A percentile compares a stretch with the other conserved stretches of the same genome.
Evolutionary conservation across 495 filamentous ascomycete genomes (phyloP).

Genomic region (Hyaloscypha variabilis): DNA sequence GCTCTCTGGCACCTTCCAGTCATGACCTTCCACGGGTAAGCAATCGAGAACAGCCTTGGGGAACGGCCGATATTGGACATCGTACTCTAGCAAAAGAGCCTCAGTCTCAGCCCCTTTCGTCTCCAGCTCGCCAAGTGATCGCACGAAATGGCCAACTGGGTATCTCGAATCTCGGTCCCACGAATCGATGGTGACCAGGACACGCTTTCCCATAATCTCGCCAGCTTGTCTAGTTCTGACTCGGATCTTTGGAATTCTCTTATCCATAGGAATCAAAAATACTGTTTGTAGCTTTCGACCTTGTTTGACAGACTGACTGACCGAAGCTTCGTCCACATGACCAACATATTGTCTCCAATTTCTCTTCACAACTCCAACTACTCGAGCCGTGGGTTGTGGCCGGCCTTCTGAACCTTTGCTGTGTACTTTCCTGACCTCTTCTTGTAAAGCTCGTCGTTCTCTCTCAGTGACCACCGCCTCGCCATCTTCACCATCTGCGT

Average conservation of each 20-base stretch:
- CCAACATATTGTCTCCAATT: slow-evolving; percentile 99
- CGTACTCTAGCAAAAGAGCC: slow-evolving; percentile 89
- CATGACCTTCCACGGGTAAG: slow-evolving; percentile 86
- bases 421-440: slow-evolving; percentile 87
- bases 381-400: slow-evolving; percentile 87
- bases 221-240: slow-evolving; percentile 87
- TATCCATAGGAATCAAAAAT: slow-evolving; percentile 97
- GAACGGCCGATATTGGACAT: slow-evolving; percentile 97
- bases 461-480: slow-evolving; percentile 80
- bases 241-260: slow-evolving; percentile 92
- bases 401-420: slow-evolving; percentile 75
- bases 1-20: slow-evolving; percentile 84
- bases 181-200: slow-evolving; percentile 92
- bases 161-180: slow-evolving; percentile 94
- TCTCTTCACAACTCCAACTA: slow-evolving; percentile 90
- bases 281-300: slow-evolving; percentile 87
- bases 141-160: slow-evolving; percentile 90
- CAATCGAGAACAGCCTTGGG: slow-evolving; percentile 94
- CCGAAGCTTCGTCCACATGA: slow-evolving; percentile 86
- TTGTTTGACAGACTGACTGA: slow-evolving; percentile 67
- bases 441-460: slow-evolving; percentile 82
- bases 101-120: slow-evolving; percentile 96
- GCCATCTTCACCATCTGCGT: slow-evolving; percentile 73
- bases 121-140: slow-evolving; percentile 90
- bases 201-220: slow-evolving; percentile 85